A percentile compares a stretch with the other conserved stretches of the same genome.
Evolutionary conservation across 2,329 filamentous ascomycete species (phyloP).

Genomic region (Zymoseptoria brevis): DNA sequence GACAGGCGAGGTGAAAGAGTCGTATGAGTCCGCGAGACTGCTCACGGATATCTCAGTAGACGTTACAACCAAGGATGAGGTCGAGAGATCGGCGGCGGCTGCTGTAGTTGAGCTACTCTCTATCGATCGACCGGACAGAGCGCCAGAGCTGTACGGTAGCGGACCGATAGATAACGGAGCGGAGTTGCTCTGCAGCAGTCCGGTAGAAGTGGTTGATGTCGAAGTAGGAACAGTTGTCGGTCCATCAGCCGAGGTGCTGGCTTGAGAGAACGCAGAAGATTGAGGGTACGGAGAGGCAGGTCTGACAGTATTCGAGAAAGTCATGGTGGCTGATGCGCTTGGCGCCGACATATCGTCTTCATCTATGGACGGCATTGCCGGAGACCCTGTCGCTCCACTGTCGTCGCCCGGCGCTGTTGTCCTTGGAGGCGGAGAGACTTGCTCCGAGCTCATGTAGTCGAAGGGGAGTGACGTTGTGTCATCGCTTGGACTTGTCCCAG

Average conservation of each 20-base stretch:
- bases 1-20: neutral
- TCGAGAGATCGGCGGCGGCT: neutral
- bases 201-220: too few relatives aligned
- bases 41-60: neutral
- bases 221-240: too few relatives aligned
- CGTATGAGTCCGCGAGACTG: neutral
- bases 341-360: too few relatives aligned
- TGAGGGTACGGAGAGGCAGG: too few relatives aligned
- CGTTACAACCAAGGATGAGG: neutral
- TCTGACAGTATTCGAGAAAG: too few relatives aligned
- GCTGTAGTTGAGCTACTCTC: neutral
- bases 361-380: too few relatives aligned
- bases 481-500: neutral
- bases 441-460: neutral
- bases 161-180: too few relatives aligned
- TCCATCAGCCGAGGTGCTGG: too few relatives aligned
- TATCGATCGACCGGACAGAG: neutral
- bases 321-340: too few relatives aligned
- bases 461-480: neutral
- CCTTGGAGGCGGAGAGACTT: neutral
- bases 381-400: neutral
- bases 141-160: neutral
- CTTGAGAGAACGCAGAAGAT: too few relatives aligned
- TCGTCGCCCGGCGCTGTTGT: neutral
- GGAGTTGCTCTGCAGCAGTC: too few relatives aligned